Percentiles rank a stretch among this genome's conserved stretches.
phyloP scores from a whole-genome alignment of 208 protist species.

The Trypanosomatidae sp. region DNA sequence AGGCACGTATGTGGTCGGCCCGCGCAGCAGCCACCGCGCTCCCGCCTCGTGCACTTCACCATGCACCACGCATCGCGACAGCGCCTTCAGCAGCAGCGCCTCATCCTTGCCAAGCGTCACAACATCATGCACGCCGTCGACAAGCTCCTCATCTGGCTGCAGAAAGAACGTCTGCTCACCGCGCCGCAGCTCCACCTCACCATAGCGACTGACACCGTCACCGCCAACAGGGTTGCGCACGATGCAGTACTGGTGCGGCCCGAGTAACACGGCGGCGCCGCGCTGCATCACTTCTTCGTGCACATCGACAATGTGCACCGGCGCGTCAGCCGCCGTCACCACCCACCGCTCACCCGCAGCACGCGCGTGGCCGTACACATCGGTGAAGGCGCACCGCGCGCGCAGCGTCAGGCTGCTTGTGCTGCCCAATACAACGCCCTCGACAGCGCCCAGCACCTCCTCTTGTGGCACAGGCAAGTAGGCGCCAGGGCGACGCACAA shows the following conservation, averaged over 20 bases:
- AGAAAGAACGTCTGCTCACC: constrained; percentile 93
- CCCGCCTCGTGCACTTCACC: constrained; percentile 53
- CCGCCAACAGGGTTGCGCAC: constrained; percentile 81
- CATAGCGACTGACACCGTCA: constrained; percentile 57
- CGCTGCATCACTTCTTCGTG: constrained; percentile 64
- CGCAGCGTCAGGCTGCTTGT: constrained; percentile 68
- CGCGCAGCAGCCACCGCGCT: constrained; percentile 91
- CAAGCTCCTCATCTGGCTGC: constrained; percentile 87
- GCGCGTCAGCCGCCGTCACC: constrained; percentile 64
- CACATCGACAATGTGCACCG: constrained; percentile 81
- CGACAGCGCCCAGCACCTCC: constrained; percentile 47
- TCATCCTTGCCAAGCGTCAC: constrained; percentile 87
- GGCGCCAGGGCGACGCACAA: constrained; percentile 58
- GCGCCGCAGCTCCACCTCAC: constrained; percentile 67
- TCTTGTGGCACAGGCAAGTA: constrained; percentile 87
- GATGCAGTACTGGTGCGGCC: constrained; percentile 85
- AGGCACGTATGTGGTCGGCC: constrained; percentile 89
- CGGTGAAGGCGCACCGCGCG: constrained; percentile 64
- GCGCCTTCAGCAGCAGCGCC: constrained; percentile 88
- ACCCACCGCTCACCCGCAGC: constrained; percentile 80
- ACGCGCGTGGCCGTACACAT: constrained; percentile 63
- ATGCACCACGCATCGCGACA: constrained; percentile 33
- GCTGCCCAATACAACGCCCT: constrained; percentile 67
- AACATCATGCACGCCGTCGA: constrained; percentile 69
- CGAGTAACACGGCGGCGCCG: constrained; percentile 73